Evolutionary conservation across 2,329 filamentous ascomycete species (phyloP).

Genomic region (Pyrenochaeta sp.): DNA sequence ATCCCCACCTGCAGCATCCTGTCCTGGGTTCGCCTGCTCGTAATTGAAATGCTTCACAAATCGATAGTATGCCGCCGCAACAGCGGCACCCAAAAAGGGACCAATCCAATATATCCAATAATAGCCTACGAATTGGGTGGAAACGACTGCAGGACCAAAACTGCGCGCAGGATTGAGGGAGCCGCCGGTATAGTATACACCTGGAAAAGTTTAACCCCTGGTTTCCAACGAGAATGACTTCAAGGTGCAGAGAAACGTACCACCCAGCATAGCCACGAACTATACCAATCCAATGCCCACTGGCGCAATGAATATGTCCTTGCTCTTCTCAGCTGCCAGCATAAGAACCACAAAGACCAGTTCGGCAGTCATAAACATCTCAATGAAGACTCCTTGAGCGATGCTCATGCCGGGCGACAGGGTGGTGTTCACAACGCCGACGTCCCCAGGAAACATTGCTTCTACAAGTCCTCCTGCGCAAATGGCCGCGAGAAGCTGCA

Average conservation of each 20-base stretch:
- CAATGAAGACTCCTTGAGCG: slow-evolving; percentile 28
- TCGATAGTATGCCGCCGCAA: slow-evolving; percentile 58
- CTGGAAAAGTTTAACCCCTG: not conserved
- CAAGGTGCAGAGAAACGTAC: slow-evolving; percentile 9
- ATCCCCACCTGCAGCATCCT: slow-evolving; percentile 23
- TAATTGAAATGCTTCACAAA: slow-evolving; percentile 52
- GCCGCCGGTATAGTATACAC: slow-evolving; percentile 53
- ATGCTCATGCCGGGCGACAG: slow-evolving; percentile 24
- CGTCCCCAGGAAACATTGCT: slow-evolving; percentile 32
- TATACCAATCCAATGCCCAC: slow-evolving; percentile 30
- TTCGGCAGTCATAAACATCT: slow-evolving; percentile 34
- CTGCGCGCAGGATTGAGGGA: slow-evolving; percentile 55
- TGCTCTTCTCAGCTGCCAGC: slow-evolving; percentile 42
- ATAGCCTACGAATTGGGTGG: slow-evolving; percentile 39
- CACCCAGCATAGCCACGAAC: slow-evolving; percentile 40
- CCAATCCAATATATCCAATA: slow-evolving; percentile 57
- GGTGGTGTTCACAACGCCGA: slow-evolving; percentile 30
- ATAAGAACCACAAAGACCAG: slow-evolving; percentile 37
- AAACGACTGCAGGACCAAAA: slow-evolving; percentile 53
- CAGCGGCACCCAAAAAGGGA: slow-evolving; percentile 48
- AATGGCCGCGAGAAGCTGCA: slow-evolving; percentile 35
- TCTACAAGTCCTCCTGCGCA: slow-evolving; percentile 32
- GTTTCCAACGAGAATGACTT: not conserved
- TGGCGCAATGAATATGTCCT: slow-evolving; percentile 33
- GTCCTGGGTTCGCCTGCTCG: slow-evolving; percentile 37